Evolutionary conservation across 2,329 filamentous ascomycete genomes (phyloP), one percentile per base, ranked within the genome.

Genomic region (Arthroderma sp.): DNA sequence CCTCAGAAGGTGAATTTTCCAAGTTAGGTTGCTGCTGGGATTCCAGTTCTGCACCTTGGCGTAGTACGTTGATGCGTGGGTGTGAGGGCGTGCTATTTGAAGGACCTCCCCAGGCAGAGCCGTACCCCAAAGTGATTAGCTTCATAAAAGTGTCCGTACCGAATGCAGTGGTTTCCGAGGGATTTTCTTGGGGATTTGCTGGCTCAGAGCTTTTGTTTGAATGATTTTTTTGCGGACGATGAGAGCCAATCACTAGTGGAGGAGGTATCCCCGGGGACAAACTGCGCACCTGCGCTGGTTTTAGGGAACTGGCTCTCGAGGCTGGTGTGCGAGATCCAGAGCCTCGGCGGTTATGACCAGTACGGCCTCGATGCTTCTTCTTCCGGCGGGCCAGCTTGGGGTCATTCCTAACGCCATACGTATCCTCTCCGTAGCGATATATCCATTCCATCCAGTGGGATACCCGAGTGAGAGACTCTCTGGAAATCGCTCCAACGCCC

Each of bases 381-480:
- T 59, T 63, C 40, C 72, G 70, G 30, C 82, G 74, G 48, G 73
- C 72, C 1, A 83, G 81, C 1, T 74, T 76, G 9, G 86, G 83
- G 52, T 86, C 87, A 32, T 93, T 83, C 43, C 77, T 75, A 5
- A 95, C 76, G 3, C 88, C 89, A 59, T 94, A 96, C 2, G 89
- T 80, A 56, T 83, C 74, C 43, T 85, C 79, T 2, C 88, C 89
- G 70, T 86, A 86, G 29, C 73, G 80, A 61, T 91, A 94, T 2
- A 95, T 72, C 56, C 85, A 83, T 61, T 93, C 84, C 72, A 91
- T 82, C 89, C 89, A 96, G 45, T 82, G 76, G 1, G 83, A 82
- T 28, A 95, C 60, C 54, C 82, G 78, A 40, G 79, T 72, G 38
- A 94, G 57, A 0, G 86, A 89, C 11, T 73, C 72, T 44, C 78